These are phyloP conservation scores for Chalara sp. DNA, from an alignment of 2,329 filamentous ascomycete species.

Conservation along the genomic window DNA sequence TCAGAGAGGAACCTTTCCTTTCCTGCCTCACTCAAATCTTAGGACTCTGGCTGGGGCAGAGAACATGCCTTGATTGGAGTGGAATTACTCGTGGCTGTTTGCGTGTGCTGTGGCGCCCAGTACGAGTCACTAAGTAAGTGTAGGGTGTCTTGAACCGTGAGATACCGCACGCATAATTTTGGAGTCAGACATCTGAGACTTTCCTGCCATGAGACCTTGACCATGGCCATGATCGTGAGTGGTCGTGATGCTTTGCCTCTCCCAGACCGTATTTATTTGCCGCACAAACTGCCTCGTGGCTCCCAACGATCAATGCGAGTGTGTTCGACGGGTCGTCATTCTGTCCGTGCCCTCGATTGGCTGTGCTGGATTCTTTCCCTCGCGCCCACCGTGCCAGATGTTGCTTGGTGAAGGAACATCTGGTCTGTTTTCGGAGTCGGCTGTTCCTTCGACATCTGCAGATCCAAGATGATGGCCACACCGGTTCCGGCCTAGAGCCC, in stretches of 20 bases:
- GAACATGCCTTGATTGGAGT: not conserved
- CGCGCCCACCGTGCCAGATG: not conserved
- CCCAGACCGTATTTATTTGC: conserved; percentile 11
- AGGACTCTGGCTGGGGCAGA: not conserved
- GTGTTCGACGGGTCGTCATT: conserved; percentile 7
- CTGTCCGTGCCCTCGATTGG: conserved; percentile 7
- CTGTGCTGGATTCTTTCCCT: not conserved
- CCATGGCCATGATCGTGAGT: conserved; percentile 5
- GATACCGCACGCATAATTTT: too few relatives aligned
- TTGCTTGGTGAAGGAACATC: not conserved
- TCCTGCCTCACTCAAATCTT: not conserved
- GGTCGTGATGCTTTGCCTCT: conserved; percentile 12
- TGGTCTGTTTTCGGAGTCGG: not conserved
- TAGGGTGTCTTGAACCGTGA: too few relatives aligned
- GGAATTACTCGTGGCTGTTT: not conserved
- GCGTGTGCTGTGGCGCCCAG: not conserved
- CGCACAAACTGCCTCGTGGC: conserved; percentile 9
- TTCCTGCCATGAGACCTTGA: conserved; percentile 12
- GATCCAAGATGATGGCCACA: conserved; percentile 9
- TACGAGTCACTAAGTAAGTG: not conserved
- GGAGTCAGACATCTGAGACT: not conserved
- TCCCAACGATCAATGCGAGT: conserved; percentile 19
- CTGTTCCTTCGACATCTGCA: conserved; percentile 11
- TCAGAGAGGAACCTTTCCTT: not conserved
- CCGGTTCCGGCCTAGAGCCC: not conserved